These are phyloP conservation scores for Vachellia pachyceras DNA, from an alignment of 306 rosid genomes.

Conservation along the genomic window DNA sequence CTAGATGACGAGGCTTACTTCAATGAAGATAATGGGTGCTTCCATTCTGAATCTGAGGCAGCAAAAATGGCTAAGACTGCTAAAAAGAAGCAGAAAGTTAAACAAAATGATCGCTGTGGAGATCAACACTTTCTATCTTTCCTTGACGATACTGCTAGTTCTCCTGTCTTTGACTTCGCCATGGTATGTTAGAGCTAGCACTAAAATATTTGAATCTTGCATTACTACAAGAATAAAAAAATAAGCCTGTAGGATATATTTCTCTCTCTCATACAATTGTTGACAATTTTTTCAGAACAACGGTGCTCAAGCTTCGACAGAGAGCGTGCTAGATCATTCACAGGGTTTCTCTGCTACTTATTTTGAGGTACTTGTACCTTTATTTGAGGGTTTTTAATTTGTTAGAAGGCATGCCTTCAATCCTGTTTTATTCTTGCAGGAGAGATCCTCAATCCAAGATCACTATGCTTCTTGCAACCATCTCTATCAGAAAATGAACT, in stretches of 20 bases:
- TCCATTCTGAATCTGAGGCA: conserved; percentile 47
- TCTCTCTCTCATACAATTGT: too few relatives aligned
- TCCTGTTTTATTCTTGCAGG: conserved; percentile 51
- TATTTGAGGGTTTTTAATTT: not conserved
- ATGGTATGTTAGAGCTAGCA: conserved; percentile 52
- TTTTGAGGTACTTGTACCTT: conserved; percentile 63
- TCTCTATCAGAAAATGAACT: conserved; percentile 61
- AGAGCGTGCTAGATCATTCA: conserved; percentile 65
- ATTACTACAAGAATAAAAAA: not conserved
- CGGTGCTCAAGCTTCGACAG: conserved; percentile 59
- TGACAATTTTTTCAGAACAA: conserved; percentile 57
- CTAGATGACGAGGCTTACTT: conserved; percentile 51
- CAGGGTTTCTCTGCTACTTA: conserved; percentile 89
- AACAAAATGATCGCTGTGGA: conserved; percentile 37
- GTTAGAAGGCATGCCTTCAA: conserved; percentile 23
- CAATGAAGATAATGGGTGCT: conserved; percentile 49
- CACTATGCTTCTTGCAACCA: conserved; percentile 60
- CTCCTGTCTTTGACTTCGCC: conserved; percentile 66
- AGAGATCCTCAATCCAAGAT: conserved; percentile 65
- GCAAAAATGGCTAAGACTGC: conserved; percentile 40
- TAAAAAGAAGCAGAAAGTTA: conserved; percentile 63
- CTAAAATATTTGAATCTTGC: conserved; percentile 17
- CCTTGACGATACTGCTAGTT: conserved; percentile 96
- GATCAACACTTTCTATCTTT: conserved; percentile 52
- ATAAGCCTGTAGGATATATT: not conserved